Evolutionary conservation across 2,329 filamentous ascomycete genomes (phyloP).

Genomic region (Capronia americana): DNA sequence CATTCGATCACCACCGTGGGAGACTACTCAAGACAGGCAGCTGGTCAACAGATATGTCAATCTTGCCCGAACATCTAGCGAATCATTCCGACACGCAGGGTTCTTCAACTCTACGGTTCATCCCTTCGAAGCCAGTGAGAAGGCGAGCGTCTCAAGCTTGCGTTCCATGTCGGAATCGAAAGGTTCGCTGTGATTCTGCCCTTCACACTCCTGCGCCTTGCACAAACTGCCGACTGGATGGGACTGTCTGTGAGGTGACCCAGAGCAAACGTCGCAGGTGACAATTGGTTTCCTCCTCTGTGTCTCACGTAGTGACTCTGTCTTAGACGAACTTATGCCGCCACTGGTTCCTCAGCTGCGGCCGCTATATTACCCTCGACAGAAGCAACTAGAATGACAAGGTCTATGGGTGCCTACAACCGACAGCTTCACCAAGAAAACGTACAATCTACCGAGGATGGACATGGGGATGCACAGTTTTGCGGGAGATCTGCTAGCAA

Average conservation of each 20-base stretch:
- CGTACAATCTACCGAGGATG: too few relatives aligned
- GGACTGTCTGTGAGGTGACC: conserved; percentile 12
- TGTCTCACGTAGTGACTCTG: not conserved
- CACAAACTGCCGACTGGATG: conserved; percentile 19
- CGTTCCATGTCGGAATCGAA: conserved; percentile 16
- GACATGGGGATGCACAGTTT: too few relatives aligned
- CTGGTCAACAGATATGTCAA: too few relatives aligned
- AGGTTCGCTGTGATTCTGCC: conserved; percentile 17
- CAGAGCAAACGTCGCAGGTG: conserved; percentile 16
- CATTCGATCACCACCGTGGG: too few relatives aligned
- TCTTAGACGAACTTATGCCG: conserved; percentile 2
- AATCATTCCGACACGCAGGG: not conserved
- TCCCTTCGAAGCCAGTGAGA: conserved; percentile 14
- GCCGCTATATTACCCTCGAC: too few relatives aligned
- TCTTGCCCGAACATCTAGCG: too few relatives aligned
- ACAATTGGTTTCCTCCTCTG: not conserved
- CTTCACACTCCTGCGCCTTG: conserved; percentile 6
- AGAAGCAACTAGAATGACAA: too few relatives aligned
- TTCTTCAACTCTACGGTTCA: conserved; percentile 9
- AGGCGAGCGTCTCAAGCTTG: conserved; percentile 20
- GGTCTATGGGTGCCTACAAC: too few relatives aligned
- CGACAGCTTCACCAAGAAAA: too few relatives aligned
- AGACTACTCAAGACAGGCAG: too few relatives aligned
- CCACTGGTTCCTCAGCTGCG: not conserved
- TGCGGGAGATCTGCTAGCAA: not conserved